phyloP scores from a whole-genome alignment of 352 stramenopile species.

The Phytopythium montanum region DNA sequence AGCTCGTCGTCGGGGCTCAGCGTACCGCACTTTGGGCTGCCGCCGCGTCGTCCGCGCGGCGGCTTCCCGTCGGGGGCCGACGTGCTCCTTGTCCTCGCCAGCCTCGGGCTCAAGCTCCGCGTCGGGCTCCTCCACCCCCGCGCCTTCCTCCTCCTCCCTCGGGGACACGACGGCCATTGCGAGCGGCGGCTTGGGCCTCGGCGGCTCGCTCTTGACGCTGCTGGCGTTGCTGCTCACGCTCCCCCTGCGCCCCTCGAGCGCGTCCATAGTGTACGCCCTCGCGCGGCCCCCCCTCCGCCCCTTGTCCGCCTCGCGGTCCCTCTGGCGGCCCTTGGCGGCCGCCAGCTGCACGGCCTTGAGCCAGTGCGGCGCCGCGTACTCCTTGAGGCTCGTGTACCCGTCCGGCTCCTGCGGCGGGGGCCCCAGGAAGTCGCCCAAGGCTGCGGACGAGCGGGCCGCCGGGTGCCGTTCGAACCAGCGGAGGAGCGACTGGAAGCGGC shows the following conservation, averaged over 20 bases:
- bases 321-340: conserved; percentile 25
- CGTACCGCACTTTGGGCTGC: background rate
- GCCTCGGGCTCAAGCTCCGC: background rate
- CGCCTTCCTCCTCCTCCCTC: background rate
- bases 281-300: conserved; percentile 7
- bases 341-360: conserved; percentile 57
- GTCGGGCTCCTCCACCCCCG: background rate
- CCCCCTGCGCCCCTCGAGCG: background rate
- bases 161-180: background rate
- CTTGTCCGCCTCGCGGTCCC: conserved; percentile 26
- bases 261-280: conserved; percentile 19
- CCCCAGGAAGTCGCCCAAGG: conserved; percentile 53
- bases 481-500: conserved; percentile 49
- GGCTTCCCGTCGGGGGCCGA: conserved; percentile 1
- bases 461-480: conserved; percentile 58
- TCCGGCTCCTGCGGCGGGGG: conserved; percentile 48
- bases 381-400: conserved; percentile 72
- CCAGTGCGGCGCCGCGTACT: conserved; percentile 67
- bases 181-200: background rate
- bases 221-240: conserved; percentile 1
- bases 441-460: conserved; percentile 24
- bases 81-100: background rate
- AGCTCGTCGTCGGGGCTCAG: background rate
- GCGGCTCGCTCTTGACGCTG: conserved; percentile 8
- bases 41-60: background rate